phyloP scores from a whole-genome alignment of 345 rosid species.

The Lumnitzera littorea region DNA sequence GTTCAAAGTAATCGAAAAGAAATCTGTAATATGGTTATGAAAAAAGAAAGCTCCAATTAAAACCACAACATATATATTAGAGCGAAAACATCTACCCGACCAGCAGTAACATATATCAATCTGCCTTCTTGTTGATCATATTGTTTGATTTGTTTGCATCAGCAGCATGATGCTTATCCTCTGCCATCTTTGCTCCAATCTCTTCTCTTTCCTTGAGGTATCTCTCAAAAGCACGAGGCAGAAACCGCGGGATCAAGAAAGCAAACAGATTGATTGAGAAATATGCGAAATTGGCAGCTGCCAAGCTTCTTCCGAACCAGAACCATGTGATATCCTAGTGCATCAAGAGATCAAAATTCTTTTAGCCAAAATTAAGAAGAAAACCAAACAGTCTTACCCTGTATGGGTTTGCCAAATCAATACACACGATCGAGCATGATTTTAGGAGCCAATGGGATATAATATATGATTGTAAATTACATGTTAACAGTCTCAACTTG shows the following conservation, averaged over 20 bases:
- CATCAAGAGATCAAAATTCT: neutral
- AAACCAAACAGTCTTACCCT: too few species aligned
- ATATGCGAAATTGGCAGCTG: slow-evolving; percentile 51
- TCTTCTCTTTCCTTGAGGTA: slow-evolving; percentile 60
- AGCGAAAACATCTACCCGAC: too few species aligned
- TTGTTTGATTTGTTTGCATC: slow-evolving; percentile 11
- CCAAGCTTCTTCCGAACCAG: slow-evolving; percentile 75
- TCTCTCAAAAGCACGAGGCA: slow-evolving; percentile 75
- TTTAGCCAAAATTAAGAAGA: neutral
- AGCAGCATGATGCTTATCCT: slow-evolving; percentile 37
- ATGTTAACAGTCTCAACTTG: too few species aligned
- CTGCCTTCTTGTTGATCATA: slow-evolving; percentile 36
- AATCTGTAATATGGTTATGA: too few species aligned
- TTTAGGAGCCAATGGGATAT: too few species aligned
- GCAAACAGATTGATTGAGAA: slow-evolving; percentile 64
- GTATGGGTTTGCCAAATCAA: neutral
- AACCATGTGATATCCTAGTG: slow-evolving; percentile 50
- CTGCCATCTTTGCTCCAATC: slow-evolving; percentile 36
- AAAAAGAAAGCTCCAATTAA: too few species aligned
- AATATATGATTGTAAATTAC: too few species aligned
- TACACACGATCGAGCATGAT: neutral
- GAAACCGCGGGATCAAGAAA: slow-evolving; percentile 72
- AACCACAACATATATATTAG: too few species aligned
- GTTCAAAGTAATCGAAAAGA: too few species aligned
- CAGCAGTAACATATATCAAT: slow-evolving; percentile 15